Evolutionary conservation across 2,329 filamentous ascomycete species (phyloP).

Genomic region (Verticillium nubilum): DNA sequence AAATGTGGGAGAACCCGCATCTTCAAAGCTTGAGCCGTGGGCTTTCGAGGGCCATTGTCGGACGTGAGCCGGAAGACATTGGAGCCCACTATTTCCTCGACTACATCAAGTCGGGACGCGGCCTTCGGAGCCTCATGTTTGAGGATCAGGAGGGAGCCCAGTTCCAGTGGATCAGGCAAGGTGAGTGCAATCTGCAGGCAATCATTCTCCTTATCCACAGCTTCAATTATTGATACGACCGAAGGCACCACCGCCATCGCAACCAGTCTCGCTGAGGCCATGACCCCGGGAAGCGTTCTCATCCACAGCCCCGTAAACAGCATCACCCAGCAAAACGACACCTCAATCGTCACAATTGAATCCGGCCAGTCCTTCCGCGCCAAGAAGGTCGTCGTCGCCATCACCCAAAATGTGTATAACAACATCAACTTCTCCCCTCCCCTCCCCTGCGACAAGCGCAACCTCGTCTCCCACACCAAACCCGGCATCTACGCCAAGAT

Average conservation of each 20-base stretch:
- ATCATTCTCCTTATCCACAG: neutral
- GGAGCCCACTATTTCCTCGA: conserved; percentile 15
- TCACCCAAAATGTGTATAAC: conserved; percentile 17
- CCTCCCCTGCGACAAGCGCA: conserved; percentile 21
- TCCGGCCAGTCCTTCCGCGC: conserved; percentile 8
- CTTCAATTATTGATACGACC: neutral
- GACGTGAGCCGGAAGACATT: conserved; percentile 13
- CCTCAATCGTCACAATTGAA: conserved; percentile 11
- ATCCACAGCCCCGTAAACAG: conserved; percentile 12
- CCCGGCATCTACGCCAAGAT: conserved; percentile 29
- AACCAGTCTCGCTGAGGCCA: conserved; percentile 8
- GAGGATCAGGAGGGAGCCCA: conserved; percentile 15
- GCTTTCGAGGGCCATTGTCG: conserved; percentile 9
- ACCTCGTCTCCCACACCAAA: conserved; percentile 20
- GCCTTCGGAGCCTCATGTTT: conserved; percentile 13
- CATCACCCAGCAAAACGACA: conserved; percentile 10
- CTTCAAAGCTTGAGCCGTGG: neutral
- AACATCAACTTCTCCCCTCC: conserved; percentile 17
- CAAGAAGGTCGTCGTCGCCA: conserved; percentile 19
- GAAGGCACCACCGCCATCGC: conserved; percentile 7
- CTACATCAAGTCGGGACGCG: conserved; percentile 13
- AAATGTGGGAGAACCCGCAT: neutral
- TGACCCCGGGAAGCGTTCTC: conserved; percentile 9
- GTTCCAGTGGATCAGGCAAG: conserved; percentile 17
- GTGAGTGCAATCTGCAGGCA: neutral